A percentile compares a stretch with the other conserved stretches of the same genome.
Conservation (phyloP, 2,329 filamentous ascomycete species). For the Graphium sp. region DNA sequence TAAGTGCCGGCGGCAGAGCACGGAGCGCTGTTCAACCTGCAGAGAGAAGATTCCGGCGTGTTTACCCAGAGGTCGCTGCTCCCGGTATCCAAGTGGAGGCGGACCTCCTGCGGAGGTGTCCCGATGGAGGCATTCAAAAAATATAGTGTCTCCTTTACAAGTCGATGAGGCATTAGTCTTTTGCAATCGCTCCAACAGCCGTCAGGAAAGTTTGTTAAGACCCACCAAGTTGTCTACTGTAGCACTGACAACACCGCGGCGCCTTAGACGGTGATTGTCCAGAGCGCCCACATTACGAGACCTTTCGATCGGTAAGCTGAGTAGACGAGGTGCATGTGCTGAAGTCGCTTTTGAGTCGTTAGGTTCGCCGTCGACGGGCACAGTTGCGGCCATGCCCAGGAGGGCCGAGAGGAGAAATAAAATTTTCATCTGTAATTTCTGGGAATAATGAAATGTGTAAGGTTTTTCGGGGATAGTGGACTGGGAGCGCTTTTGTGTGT, state of each 20-base stretch:
- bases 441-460: too few species aligned
- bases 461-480: too few species aligned
- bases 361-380: too few species aligned
- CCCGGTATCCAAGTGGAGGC: conserved; percentile 49
- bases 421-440: too few species aligned
- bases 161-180: too few species aligned
- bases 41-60: conserved; percentile 41
- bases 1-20: conserved; percentile 53
- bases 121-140: conserved; percentile 46
- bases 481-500: too few species aligned
- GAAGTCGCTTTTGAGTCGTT: too few species aligned
- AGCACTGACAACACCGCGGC: conserved; percentile 24
- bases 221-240: conserved; percentile 38
- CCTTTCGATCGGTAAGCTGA: conserved; percentile 24
- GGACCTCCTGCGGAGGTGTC: conserved; percentile 39
- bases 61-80: conserved; percentile 61
- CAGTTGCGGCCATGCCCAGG: too few species aligned
- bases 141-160: conserved; percentile 49
- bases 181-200: too few species aligned
- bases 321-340: conserved; percentile 28
- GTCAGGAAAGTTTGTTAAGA: conserved; percentile 1
- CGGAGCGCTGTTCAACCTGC: conserved; percentile 24
- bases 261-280: conserved; percentile 24
- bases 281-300: conserved; percentile 19
- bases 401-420: too few species aligned